Evolutionary conservation across 805 yeast genomes (phyloP).

Genomic region (Metschnikowia kofuensis): DNA sequence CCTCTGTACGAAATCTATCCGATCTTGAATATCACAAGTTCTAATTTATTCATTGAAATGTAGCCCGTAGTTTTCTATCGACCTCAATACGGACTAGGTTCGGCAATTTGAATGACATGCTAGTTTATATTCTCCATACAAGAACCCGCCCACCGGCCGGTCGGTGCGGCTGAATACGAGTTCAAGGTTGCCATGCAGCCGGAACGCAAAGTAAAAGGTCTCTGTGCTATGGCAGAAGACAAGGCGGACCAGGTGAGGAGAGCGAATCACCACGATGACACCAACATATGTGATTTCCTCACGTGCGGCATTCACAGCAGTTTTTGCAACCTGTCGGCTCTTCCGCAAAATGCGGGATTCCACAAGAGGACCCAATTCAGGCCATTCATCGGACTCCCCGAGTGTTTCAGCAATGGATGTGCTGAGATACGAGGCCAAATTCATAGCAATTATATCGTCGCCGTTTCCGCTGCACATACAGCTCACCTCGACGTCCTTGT

Average conservation of each 20-base stretch:
- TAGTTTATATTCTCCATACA: constrained; percentile 16
- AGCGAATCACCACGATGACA: constrained; percentile 20
- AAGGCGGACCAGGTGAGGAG: constrained; percentile 3
- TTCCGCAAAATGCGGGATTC: constrained; percentile 16
- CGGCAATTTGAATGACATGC: neutral
- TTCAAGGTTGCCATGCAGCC: constrained; percentile 15
- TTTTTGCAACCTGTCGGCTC: constrained; percentile 8
- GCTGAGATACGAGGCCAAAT: constrained; percentile 30
- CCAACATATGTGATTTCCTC: constrained; percentile 30
- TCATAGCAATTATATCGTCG: constrained; percentile 48
- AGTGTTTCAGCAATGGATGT: constrained; percentile 17
- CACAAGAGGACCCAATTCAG: constrained; percentile 20
- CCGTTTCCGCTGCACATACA: constrained; percentile 55
- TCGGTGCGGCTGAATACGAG: constrained; percentile 13
- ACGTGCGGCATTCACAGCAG: constrained; percentile 12
- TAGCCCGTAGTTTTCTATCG: neutral
- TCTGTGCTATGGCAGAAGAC: constrained; percentile 21
- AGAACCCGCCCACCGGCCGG: constrained; percentile 8
- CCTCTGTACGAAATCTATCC: constrained; percentile 7
- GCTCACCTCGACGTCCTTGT: constrained; percentile 23
- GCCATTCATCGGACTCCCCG: constrained; percentile 12
- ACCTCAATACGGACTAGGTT: neutral
- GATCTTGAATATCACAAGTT: constrained; percentile 15
- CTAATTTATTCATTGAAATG: neutral
- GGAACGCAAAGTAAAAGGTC: constrained; percentile 24